Base-by-base conservation (phyloP, 257 asterid species). In the Solanum pennellii region DNA sequence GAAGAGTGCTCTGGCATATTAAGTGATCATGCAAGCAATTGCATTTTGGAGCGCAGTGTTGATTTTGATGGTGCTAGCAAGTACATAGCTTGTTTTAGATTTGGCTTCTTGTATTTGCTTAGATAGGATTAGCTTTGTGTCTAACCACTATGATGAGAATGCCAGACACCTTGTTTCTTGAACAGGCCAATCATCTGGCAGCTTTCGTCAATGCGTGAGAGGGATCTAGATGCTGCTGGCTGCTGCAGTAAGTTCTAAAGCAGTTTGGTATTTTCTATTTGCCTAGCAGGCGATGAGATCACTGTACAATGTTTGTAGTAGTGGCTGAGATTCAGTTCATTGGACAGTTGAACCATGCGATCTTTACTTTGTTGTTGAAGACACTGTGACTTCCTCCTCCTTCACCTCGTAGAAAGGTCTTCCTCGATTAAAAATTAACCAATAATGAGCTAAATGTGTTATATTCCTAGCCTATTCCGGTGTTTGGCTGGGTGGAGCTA, bases 131-230 rank as follows among this genome's bases (percentile, higher is more conserved):
- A 16, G 16, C 66, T 62, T 10, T 37, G 68, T 2, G 18, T 52
- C 3, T 66, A 42, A 47, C 59, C 86, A 65, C 52, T 82, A 79
- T 68, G 82, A 80, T 37, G 20, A 23, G 49, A 75, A 33, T 47
- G 41, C 18, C 42, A 47, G 85, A 47, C 66, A 80, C 85, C 68
- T 80, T 29, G 42, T 7, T 71, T 83, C 77, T 52, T 72, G 35
- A 87, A 87, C 87, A 83, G 84, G 76, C 84, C 83, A 83, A 65
- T 71, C 27, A 20, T 25, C 74, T 11, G 87, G 83, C 75, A 44
- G 62, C 77, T 82, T 62, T 44, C 72, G 12, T 12, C 52, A 80
- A 20, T 69, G 73, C 12, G 18, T 23, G 44, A 16, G 14, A 39
- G 31, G 62, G 62, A 80, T 85, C 84, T 80, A 29, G 42, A 80